phyloP scores from a whole-genome alignment of 2,329 filamentous ascomycete species.

The Paramyrothecium roridum region DNA sequence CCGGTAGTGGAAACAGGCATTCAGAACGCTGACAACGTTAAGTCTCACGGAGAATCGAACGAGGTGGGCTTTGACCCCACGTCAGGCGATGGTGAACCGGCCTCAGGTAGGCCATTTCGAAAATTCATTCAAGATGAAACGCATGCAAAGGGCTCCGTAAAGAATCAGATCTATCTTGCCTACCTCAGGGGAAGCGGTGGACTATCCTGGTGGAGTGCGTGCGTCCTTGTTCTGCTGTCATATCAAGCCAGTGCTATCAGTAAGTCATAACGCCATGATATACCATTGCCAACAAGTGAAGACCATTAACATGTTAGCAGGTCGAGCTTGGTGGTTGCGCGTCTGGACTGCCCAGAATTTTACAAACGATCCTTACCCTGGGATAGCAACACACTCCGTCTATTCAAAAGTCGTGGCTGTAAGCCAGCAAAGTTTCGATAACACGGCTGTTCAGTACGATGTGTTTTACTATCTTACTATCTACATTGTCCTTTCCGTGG shows the following conservation, averaged over 20 bases:
- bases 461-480: conserved; percentile 47
- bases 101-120: conserved; percentile 23
- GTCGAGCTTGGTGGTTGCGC: conserved; percentile 61
- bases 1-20: not conserved
- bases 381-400: too few species aligned
- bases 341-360: conserved; percentile 48
- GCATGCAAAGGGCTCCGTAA: conserved; percentile 67
- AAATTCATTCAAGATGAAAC: conserved; percentile 70
- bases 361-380: not conserved
- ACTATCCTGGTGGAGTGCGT: conserved; percentile 54
- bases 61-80: not conserved
- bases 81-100: not conserved
- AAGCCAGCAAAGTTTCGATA: too few species aligned
- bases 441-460: not conserved
- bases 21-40: not conserved
- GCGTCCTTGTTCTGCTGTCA: conserved; percentile 48
- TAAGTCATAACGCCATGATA: conserved; percentile 18
- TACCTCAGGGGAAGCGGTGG: conserved; percentile 69
- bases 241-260: conserved; percentile 55
- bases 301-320: conserved; percentile 17
- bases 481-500: conserved; percentile 55
- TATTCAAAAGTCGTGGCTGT: too few species aligned
- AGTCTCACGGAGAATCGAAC: not conserved
- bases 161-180: conserved; percentile 60
- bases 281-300: not conserved